Evolutionary conservation across 495 filamentous ascomycete species (phyloP).

Genomic region (Clohesyomyces aquaticus): DNA sequence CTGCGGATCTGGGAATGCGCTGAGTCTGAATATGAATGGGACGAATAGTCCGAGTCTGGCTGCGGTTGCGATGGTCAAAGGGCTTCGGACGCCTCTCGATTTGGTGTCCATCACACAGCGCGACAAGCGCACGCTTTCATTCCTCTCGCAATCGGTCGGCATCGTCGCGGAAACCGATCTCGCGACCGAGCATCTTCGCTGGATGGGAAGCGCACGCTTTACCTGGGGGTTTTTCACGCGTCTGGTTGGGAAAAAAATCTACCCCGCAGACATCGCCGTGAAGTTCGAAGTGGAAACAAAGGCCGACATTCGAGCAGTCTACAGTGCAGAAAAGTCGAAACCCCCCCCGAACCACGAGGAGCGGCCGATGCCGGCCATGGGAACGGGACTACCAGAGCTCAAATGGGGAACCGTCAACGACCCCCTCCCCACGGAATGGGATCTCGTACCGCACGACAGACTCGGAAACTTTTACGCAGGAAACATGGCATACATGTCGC

Average conservation of each 20-base stretch:
- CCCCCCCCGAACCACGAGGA: constrained; percentile 26
- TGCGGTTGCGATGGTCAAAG: constrained; percentile 82
- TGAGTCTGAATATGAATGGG: constrained; percentile 88
- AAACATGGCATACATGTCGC: constrained; percentile 92
- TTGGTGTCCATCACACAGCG: constrained; percentile 87
- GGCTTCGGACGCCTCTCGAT: constrained; percentile 77
- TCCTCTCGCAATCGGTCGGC: constrained; percentile 88
- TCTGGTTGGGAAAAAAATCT: constrained; percentile 70
- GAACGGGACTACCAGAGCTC: constrained; percentile 66
- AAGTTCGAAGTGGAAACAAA: constrained; percentile 82
- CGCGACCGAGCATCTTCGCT: constrained; percentile 85
- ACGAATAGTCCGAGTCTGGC: constrained; percentile 75
- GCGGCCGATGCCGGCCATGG: constrained; percentile 12
- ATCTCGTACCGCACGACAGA: constrained; percentile 68
- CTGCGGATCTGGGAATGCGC: constrained; percentile 90
- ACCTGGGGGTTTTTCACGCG: constrained; percentile 78
- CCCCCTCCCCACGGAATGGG: constrained; percentile 74
- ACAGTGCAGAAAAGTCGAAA: constrained; percentile 56
- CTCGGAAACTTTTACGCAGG: constrained; percentile 93
- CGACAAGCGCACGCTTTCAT: constrained; percentile 70
- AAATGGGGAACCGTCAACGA: constrained; percentile 79
- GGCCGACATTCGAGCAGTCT: constrained; percentile 71
- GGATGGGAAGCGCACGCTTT: constrained; percentile 87
- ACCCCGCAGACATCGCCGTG: constrained; percentile 86
- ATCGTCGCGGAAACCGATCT: constrained; percentile 89